Percentiles rank a stretch among this genome's conserved stretches.
These are phyloP conservation scores for Glaciozyma antarctica DNA, from an alignment of 768 basidiomycete species.

Conservation along the genomic window DNA sequence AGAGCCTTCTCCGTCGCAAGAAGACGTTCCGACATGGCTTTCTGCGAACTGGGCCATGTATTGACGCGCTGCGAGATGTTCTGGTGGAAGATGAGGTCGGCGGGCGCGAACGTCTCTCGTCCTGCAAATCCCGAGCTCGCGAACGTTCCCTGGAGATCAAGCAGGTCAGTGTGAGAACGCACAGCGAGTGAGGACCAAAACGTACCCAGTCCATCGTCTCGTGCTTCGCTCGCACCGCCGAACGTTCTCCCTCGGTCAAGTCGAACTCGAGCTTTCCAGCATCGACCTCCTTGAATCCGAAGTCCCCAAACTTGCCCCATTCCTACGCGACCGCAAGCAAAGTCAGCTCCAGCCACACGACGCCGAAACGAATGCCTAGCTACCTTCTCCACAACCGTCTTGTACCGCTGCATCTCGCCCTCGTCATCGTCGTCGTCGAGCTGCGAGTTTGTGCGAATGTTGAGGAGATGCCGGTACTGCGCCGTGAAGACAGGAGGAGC, in stretches of 20 bases:
- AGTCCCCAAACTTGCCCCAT: constrained; percentile 68
- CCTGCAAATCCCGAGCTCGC: constrained; percentile 31
- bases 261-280: constrained; percentile 83
- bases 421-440: constrained; percentile 21
- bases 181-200: not conserved
- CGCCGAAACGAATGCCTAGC: too few species aligned
- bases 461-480: constrained; percentile 34
- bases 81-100: constrained; percentile 58
- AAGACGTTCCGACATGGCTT: constrained; percentile 10
- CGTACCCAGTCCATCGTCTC: constrained; percentile 34
- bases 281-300: constrained; percentile 44
- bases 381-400: constrained; percentile 38
- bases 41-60: constrained; percentile 42
- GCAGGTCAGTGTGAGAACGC: not conserved
- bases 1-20: constrained; percentile 40
- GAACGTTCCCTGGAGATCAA: constrained; percentile 19
- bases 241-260: constrained; percentile 74
- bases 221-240: constrained; percentile 42
- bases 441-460: constrained; percentile 31
- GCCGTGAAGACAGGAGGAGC: constrained; percentile 15
- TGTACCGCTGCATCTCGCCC: constrained; percentile 26
- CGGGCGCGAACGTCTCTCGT: constrained; percentile 25
- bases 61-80: constrained; percentile 53
- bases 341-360: too few species aligned
- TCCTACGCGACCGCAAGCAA: constrained; percentile 39